Conservation (phyloP, 805 yeast genomes). For the Sungouiella blattae region DNA sequence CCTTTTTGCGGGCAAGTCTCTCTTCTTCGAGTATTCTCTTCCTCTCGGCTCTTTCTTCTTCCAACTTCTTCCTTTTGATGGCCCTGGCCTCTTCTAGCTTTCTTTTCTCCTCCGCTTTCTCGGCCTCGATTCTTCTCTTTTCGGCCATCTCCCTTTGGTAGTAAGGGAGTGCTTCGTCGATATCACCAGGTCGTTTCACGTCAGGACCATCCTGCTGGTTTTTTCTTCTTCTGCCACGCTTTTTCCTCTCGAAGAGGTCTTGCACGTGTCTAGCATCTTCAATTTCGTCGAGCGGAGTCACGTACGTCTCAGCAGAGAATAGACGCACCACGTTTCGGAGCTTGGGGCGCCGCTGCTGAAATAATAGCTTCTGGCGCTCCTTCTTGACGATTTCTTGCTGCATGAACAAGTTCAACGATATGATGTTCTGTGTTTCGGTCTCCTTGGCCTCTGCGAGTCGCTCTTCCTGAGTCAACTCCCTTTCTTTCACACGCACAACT, state of each 20-base stretch:
- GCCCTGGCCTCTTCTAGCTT: constrained; percentile 1
- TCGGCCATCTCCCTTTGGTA: constrained; percentile 23
- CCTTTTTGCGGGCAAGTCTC: constrained; percentile 4
- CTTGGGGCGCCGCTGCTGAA: constrained; percentile 60
- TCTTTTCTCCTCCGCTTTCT: constrained; percentile 2
- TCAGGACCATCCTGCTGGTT: constrained; percentile 27
- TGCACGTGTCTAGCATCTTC: constrained; percentile 41
- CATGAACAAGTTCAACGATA: constrained; percentile 70
- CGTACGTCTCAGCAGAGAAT: constrained; percentile 42
- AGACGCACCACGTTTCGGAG: constrained; percentile 59
- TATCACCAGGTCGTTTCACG: constrained; percentile 29
- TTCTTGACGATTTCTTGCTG: constrained; percentile 84
- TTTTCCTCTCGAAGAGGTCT: constrained; percentile 34
- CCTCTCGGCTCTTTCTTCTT: constrained; percentile 4
- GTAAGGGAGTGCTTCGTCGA: constrained; percentile 24
- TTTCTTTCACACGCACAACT: constrained; percentile 35
- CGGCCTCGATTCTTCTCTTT: constrained; percentile 21
- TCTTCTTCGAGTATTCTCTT: constrained; percentile 6
- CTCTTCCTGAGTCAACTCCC: constrained; percentile 67
- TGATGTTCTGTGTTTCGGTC: constrained; percentile 74
- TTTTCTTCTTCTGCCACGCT: constrained; percentile 44
- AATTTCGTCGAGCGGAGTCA: constrained; percentile 65
- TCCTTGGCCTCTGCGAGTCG: constrained; percentile 77
- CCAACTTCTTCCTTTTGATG: constrained; percentile 13
- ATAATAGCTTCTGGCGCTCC: constrained; percentile 68